Conservation (phyloP, 2,329 filamentous ascomycete genomes). For the Stagonosporopsis chrysanthemi region DNA sequence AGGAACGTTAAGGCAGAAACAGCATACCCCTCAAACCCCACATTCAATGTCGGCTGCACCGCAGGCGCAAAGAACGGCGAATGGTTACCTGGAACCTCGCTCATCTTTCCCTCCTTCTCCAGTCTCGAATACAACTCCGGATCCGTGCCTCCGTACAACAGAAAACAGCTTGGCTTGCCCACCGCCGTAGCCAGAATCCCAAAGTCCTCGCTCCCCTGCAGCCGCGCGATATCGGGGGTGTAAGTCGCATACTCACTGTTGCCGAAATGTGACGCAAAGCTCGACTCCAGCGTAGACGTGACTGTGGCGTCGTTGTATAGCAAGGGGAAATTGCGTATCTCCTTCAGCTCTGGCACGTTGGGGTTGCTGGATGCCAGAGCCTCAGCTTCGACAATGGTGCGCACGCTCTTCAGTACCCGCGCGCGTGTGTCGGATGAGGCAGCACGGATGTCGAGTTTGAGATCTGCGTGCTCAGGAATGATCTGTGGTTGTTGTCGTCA, state of each 20-base stretch:
- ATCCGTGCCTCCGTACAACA: constrained; percentile 64
- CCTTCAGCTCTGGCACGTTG: constrained; percentile 53
- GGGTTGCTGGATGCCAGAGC: constrained; percentile 58
- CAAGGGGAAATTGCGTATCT: constrained; percentile 54
- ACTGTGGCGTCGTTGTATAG: constrained; percentile 61
- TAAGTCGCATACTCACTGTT: constrained; percentile 35
- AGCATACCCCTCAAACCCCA: constrained; percentile 60
- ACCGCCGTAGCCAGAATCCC: constrained; percentile 61
- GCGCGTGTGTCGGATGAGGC: constrained; percentile 56
- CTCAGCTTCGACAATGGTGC: constrained; percentile 64
- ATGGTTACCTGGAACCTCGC: constrained; percentile 66
- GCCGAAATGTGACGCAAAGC: constrained; percentile 58
- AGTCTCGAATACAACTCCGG: constrained; percentile 59
- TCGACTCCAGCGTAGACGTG: constrained; percentile 52
- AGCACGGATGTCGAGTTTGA: constrained; percentile 64
- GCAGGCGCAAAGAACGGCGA: constrained; percentile 66
- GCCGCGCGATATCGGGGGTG: constrained; percentile 50
- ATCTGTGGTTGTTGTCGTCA: constrained; percentile 39
- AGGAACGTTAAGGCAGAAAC: constrained; percentile 60
- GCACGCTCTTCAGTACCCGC: constrained; percentile 57
- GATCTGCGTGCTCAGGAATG: constrained; percentile 62
- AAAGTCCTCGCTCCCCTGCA: constrained; percentile 66
- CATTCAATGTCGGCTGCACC: constrained; percentile 64
- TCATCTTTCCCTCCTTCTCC: constrained; percentile 55
- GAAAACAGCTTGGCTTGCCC: constrained; percentile 62